phyloP scores from a whole-genome alignment of 1,284 basidiomycete genomes.

The Exobasidium cylindrosporum region DNA sequence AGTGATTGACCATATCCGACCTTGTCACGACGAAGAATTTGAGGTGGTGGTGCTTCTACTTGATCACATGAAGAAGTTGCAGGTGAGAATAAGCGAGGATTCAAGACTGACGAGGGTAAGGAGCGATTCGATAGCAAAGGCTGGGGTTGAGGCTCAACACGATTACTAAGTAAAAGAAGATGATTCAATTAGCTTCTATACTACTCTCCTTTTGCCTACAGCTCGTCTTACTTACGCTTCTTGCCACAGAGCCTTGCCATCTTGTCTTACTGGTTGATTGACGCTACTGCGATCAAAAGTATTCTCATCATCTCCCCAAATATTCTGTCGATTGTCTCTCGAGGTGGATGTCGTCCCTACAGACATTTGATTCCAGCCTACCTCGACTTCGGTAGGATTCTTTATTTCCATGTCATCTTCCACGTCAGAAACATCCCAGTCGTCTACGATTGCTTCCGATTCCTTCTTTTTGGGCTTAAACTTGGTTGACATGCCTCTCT shows the following conservation, averaged over 20 bases:
- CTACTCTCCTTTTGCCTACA: not conserved
- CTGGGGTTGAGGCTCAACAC: not conserved
- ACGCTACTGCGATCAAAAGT: not conserved
- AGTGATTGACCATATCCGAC: not conserved
- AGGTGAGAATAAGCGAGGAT: not conserved
- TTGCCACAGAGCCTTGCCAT: constrained; percentile 6
- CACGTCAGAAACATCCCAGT: constrained; percentile 7
- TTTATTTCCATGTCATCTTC: too few relatives aligned
- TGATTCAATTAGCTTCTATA: not conserved
- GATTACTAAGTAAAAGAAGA: constrained; percentile 5
- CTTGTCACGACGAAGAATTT: constrained; percentile 8
- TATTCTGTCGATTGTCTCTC: not conserved
- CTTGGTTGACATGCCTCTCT: not conserved
- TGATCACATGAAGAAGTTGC: not conserved
- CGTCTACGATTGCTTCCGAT: constrained; percentile 1
- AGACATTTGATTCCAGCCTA: too few relatives aligned
- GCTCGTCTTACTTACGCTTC: constrained; percentile 2
- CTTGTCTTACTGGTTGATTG: not conserved
- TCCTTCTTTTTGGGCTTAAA: constrained; percentile 5
- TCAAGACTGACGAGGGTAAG: not conserved
- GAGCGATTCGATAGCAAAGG: not conserved
- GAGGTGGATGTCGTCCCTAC: not conserved
- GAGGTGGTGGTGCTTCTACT: constrained; percentile 1
- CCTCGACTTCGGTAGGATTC: too few relatives aligned
- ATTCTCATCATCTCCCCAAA: not conserved